Conservation (phyloP, 495 filamentous ascomycete genomes). For the Aspergillus avenaceus region DNA sequence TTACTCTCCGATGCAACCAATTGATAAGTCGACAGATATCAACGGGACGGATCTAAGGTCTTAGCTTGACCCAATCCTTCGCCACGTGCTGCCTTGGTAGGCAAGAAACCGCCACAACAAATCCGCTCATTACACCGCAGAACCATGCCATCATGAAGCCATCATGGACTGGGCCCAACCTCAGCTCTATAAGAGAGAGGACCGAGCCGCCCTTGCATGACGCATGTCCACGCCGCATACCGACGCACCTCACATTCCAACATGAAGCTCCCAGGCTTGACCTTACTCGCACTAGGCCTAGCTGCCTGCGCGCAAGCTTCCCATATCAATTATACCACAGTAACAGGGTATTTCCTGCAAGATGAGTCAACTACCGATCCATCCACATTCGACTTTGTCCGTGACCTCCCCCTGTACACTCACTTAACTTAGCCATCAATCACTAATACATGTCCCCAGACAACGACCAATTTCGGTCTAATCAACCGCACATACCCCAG, state of each 20-base stretch:
- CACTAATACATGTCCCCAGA: slow-evolving; percentile 41
- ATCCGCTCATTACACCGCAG: not conserved
- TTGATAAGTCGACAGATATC: not conserved
- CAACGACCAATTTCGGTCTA: slow-evolving; percentile 61
- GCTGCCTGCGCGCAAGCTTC: slow-evolving; percentile 18
- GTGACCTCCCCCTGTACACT: slow-evolving; percentile 2
- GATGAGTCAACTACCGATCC: slow-evolving; percentile 51
- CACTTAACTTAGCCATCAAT: not conserved
- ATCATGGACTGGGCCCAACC: not conserved
- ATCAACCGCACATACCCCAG: slow-evolving; percentile 54
- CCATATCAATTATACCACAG: slow-evolving; percentile 56
- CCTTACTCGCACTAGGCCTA: slow-evolving; percentile 19
- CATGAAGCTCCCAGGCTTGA: slow-evolving; percentile 29
- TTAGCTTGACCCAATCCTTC: not conserved
- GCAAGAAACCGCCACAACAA: not conserved
- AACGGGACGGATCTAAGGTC: not conserved
- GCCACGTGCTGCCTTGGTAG: slow-evolving; percentile 12
- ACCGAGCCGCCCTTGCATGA: no score
- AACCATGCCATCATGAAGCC: not conserved
- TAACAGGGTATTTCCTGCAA: slow-evolving; percentile 68
- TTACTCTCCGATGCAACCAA: not conserved
- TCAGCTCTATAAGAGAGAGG: not conserved
- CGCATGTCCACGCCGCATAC: no score
- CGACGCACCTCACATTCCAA: no score
- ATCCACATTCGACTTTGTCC: slow-evolving; percentile 63